Evolutionary conservation across 2,329 filamentous ascomycete species (phyloP).

Genomic region (Epichloe hybrida): DNA sequence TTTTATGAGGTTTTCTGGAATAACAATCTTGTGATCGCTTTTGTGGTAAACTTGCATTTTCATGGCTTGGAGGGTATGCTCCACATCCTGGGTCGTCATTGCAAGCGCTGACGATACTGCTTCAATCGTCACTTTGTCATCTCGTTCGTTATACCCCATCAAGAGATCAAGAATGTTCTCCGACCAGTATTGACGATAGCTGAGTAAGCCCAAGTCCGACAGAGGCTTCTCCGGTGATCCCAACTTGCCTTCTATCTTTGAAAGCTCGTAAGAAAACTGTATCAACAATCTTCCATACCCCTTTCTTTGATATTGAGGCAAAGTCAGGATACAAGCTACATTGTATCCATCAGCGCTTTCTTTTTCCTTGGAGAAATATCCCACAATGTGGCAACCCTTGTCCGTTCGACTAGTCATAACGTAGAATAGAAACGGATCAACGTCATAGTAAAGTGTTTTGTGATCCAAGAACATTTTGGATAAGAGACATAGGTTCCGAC

Average conservation of each 20-base stretch:
- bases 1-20: slow-evolving; percentile 71
- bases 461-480: slow-evolving; percentile 96
- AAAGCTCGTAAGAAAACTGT: slow-evolving; percentile 94
- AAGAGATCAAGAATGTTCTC: slow-evolving; percentile 84
- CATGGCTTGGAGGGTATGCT: slow-evolving; percentile 84
- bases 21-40: slow-evolving; percentile 89
- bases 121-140: slow-evolving; percentile 71
- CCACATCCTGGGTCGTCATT: slow-evolving; percentile 96
- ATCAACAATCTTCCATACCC: slow-evolving; percentile 89
- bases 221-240: slow-evolving; percentile 95
- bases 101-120: slow-evolving; percentile 64
- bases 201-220: slow-evolving; percentile 81
- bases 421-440: slow-evolving; percentile 98
- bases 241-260: slow-evolving; percentile 86
- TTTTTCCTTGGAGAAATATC: slow-evolving; percentile 97
- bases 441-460: slow-evolving; percentile 97
- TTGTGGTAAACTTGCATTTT: slow-evolving; percentile 95
- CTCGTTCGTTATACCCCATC: slow-evolving; percentile 54
- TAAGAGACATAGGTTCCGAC: slow-evolving; percentile 84
- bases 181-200: slow-evolving; percentile 96
- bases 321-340: slow-evolving; percentile 89
- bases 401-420: slow-evolving; percentile 88
- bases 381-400: slow-evolving; percentile 86
- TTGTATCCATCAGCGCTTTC: slow-evolving; percentile 96
- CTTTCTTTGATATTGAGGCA: slow-evolving; percentile 92